Evolutionary conservation across 169 alveolate genomes (phyloP).

Genomic region (Plasmodium billcollinsi): DNA sequence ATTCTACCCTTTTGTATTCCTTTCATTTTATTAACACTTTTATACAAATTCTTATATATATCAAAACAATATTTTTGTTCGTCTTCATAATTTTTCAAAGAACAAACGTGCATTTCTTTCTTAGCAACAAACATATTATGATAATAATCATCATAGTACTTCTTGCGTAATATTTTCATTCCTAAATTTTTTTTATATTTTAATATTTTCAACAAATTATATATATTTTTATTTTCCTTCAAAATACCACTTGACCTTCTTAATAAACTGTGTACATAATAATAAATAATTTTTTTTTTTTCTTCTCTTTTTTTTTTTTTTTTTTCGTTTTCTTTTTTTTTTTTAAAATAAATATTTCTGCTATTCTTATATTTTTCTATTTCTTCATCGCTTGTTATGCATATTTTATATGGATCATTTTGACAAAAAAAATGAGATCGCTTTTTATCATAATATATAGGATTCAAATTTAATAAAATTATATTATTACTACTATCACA

Average conservation of each 20-base stretch:
- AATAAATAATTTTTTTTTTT: background rate
- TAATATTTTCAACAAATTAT: slow-evolving; percentile 16
- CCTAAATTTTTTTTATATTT: slow-evolving; percentile 33
- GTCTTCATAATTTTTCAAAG: too few species aligned
- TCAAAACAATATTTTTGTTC: too few species aligned
- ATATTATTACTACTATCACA: slow-evolving; percentile 52
- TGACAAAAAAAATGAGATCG: slow-evolving; percentile 32
- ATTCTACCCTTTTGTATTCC: too few species aligned
- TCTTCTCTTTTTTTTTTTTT: background rate
- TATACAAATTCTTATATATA: too few species aligned
- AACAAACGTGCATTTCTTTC: too few species aligned
- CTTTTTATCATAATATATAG: slow-evolving; percentile 13
- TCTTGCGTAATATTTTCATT: background rate
- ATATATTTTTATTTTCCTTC: slow-evolving; percentile 10
- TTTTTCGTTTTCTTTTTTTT: slow-evolving; percentile 7
- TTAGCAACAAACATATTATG: background rate
- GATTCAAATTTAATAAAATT: slow-evolving; percentile 33
- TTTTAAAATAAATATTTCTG: background rate
- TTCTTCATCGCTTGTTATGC: slow-evolving; percentile 35
- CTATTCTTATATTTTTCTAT: background rate
- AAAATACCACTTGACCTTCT: slow-evolving; percentile 1
- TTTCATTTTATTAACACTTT: too few species aligned
- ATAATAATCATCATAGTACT: background rate
- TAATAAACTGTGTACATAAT: slow-evolving; percentile 18
- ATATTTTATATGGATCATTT: slow-evolving; percentile 63